Conservation (phyloP, 768 basidiomycete species). For the Xerocomus brunneocitrinus region DNA sequence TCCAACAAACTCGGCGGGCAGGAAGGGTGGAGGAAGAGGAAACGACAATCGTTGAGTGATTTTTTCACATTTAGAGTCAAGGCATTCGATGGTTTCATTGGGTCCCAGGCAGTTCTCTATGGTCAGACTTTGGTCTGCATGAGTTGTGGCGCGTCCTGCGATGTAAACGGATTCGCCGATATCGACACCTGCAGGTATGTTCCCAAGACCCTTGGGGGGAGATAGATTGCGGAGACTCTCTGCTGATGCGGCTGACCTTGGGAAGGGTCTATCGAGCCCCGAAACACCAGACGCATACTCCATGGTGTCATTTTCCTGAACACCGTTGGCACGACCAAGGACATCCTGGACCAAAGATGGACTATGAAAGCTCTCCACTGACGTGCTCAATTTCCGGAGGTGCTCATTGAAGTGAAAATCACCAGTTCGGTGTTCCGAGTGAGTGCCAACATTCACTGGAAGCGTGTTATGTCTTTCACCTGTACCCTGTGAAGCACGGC, state of each 20-base stretch:
- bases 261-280: neutral
- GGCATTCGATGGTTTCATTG: neutral
- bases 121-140: neutral
- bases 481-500: neutral
- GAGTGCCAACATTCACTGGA: neutral
- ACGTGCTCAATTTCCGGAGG: neutral
- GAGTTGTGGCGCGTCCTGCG: neutral
- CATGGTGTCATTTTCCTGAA: neutral
- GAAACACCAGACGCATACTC: neutral
- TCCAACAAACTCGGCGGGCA: slow-evolving; percentile 2
- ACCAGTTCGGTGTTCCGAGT: neutral
- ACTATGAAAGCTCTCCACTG: neutral
- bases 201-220: neutral
- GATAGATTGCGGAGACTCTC: neutral
- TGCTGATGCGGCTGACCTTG: neutral
- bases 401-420: neutral
- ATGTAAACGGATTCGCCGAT: neutral
- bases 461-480: neutral
- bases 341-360: neutral
- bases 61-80: neutral
- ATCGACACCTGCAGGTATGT: neutral
- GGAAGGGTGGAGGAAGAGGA: slow-evolving; percentile 16
- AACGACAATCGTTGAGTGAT: slow-evolving; percentile 15
- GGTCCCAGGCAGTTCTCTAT: neutral
- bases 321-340: neutral